Conservation (phyloP, 2,329 filamentous ascomycete genomes). For the Ilyonectria destructans region DNA sequence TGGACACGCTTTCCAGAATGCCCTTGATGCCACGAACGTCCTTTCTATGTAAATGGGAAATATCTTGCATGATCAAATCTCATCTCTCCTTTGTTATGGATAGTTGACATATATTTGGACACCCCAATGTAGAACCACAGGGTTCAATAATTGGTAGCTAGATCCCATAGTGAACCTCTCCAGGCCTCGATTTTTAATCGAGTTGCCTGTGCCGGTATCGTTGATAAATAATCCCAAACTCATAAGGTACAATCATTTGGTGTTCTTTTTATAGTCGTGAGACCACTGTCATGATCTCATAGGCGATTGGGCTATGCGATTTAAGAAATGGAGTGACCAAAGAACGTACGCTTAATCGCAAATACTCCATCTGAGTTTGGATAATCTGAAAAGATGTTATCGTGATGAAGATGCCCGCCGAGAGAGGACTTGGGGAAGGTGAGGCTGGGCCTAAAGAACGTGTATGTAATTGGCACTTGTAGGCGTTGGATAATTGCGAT, state of each 20-base stretch:
- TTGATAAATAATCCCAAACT: conserved; percentile 11
- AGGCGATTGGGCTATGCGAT: neutral
- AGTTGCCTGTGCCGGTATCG: neutral
- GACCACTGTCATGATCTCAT: neutral
- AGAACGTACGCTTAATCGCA: no score
- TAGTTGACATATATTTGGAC: neutral
- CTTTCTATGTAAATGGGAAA: neutral
- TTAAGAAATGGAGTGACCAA: no score
- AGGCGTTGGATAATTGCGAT: neutral
- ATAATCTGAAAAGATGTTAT: no score
- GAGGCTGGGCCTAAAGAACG: neutral
- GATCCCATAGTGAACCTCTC: neutral
- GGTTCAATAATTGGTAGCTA: neutral
- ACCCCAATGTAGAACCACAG: neutral
- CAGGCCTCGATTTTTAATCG: neutral
- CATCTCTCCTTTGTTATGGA: neutral
- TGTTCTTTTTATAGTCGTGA: neutral
- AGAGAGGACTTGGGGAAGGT: no score
- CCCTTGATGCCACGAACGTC: neutral
- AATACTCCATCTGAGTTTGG: no score
- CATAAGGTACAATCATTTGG: neutral
- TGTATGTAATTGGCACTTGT: neutral
- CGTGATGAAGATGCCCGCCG: no score
- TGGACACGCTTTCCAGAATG: neutral
- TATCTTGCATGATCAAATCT: neutral